phyloP scores from a whole-genome alignment of 345 rosid genomes.

The Hirschfeldia incana region DNA sequence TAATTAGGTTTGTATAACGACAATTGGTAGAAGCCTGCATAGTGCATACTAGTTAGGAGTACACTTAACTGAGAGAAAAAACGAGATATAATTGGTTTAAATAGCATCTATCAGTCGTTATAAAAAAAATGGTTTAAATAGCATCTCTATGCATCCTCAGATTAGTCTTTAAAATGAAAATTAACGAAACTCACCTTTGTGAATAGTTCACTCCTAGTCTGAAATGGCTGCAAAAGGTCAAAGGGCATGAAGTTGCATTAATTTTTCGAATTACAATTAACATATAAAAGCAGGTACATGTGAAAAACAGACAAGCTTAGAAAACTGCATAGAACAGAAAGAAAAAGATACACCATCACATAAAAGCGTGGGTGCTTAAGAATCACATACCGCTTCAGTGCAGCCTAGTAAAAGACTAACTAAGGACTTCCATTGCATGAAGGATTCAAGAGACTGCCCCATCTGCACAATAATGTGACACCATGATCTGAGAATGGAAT shows the following conservation, averaged over 20 bases:
- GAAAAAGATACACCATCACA: background rate
- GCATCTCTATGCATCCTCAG: slow-evolving; percentile 15
- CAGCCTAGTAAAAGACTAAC: slow-evolving; percentile 86
- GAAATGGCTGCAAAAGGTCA: slow-evolving; percentile 70
- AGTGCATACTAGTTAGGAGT: too few relatives aligned
- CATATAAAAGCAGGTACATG: background rate
- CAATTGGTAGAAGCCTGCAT: background rate
- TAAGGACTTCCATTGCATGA: slow-evolving; percentile 91
- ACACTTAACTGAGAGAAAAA: too few relatives aligned
- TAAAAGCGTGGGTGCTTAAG: background rate
- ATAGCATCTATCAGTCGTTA: background rate
- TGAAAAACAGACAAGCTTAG: background rate
- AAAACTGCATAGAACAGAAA: background rate
- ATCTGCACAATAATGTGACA: slow-evolving; percentile 57
- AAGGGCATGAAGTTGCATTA: background rate
- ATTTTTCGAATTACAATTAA: background rate
- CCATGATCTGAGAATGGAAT: slow-evolving; percentile 14
- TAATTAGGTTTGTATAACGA: background rate
- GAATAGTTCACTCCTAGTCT: slow-evolving; percentile 74
- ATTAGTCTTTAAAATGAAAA: slow-evolving; percentile 1
- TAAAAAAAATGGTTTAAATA: background rate
- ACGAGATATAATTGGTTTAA: background rate
- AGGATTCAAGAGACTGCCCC: slow-evolving; percentile 94
- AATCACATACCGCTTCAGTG: slow-evolving; percentile 74
- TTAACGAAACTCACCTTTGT: slow-evolving; percentile 55